phyloP scores from a whole-genome alignment of 495 filamentous ascomycete species.

The Amniculicola lignicola region DNA sequence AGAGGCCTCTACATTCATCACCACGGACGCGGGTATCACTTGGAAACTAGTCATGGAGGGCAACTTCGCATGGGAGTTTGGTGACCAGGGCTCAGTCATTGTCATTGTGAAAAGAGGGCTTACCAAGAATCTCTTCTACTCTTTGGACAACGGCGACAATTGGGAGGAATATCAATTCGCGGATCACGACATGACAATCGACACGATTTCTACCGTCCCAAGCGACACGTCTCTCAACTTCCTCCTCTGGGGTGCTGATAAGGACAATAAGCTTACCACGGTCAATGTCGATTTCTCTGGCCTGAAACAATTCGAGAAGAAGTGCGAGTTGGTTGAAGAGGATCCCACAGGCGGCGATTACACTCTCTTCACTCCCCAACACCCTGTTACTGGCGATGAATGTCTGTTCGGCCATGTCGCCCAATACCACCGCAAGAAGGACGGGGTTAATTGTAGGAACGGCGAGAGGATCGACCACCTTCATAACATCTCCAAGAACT shows the following conservation, averaged over 20 bases:
- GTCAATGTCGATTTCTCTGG: slow-evolving; percentile 86
- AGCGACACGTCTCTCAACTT: slow-evolving; percentile 87
- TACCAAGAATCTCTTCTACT: slow-evolving; percentile 70
- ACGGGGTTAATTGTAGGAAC: slow-evolving; percentile 72
- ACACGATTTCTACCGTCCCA: slow-evolving; percentile 80
- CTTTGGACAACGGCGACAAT: slow-evolving; percentile 69
- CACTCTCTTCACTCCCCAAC: slow-evolving; percentile 76
- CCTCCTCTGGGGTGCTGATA: slow-evolving; percentile 71
- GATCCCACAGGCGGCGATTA: slow-evolving; percentile 62
- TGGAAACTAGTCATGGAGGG: slow-evolving; percentile 87
- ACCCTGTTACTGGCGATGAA: slow-evolving; percentile 61
- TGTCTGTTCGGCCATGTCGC: slow-evolving; percentile 92
- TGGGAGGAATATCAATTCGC: slow-evolving; percentile 76
- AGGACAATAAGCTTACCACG: slow-evolving; percentile 57
- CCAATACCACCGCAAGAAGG: slow-evolving; percentile 86
- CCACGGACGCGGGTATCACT: slow-evolving; percentile 76
- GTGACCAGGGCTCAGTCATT: slow-evolving; percentile 88
- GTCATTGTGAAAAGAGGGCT: slow-evolving; percentile 70
- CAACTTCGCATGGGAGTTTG: slow-evolving; percentile 85
- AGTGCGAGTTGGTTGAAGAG: slow-evolving; percentile 67
- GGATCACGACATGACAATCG: slow-evolving; percentile 62
- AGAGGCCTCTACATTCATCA: slow-evolving; percentile 82
- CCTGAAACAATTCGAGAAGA: slow-evolving; percentile 54
- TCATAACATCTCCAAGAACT: slow-evolving; percentile 67
- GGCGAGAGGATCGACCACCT: slow-evolving; percentile 62